Evolutionary conservation across 805 yeast species (phyloP), one percentile per base, ranked within the genome.

Genomic region (Brettanomyces anomalus): DNA sequence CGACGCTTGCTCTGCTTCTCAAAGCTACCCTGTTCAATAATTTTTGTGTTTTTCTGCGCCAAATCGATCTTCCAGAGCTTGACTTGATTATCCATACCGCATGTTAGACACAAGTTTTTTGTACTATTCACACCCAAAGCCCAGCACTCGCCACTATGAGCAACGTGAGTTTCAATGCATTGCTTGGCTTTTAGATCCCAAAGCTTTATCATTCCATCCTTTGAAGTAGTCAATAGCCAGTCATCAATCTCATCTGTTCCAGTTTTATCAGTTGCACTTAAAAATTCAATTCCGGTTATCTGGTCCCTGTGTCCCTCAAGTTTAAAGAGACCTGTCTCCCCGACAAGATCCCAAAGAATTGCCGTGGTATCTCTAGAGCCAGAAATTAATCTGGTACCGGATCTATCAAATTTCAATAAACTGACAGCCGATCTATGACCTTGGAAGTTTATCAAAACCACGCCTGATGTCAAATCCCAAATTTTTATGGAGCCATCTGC

Each of bases 61-160:
- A 84, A 58, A 55, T 85, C 78, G n/a, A 88, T 54, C 20, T 64
- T 61, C 97, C 97, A 93, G 7, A 89, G 70, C 58, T 85, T 86
- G 28, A 85, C 72, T 57, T 87, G 94, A 49, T 84, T 80, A 49
- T 85, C 88, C 54, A 77, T 75, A 36, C 96, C 89, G 24, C 84
- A 72, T 1, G 97, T 88, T 17, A 88, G 62, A 24, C 75, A 65
- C 42, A 80, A 49, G 37, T 58, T 62, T 35, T 51, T 52, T 10
- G 54, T 44, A 4, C 55, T 43, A 19, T 61, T 62, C 16, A 78
- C 58, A 3, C 77, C 84, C 54, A 88, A 60, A 3, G 85, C 68
- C 97, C 97, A 93, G 65, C 96, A 86, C 61, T 93, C 97, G 45
- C 90, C 89, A 18, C 84, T 72, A 58, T 87, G 96, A 0, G 97